phyloP scores from a whole-genome alignment of 2,329 filamentous ascomycete species.

The Fusarium tupiense region DNA sequence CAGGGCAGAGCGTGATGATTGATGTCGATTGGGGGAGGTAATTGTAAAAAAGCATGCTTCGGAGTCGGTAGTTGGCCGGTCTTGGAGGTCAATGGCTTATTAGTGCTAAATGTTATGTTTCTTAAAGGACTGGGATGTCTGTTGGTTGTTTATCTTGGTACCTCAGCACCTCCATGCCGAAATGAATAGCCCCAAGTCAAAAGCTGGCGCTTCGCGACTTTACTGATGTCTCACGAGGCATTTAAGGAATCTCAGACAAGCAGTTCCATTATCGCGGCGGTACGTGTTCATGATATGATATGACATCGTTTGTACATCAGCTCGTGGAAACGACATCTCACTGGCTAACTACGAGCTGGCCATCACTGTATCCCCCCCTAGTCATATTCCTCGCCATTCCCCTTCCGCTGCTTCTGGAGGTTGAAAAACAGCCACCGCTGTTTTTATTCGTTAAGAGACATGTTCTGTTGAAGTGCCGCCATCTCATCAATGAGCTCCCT shows the following conservation, averaged over 20 bases:
- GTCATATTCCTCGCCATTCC: no score
- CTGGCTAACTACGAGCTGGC: not conserved
- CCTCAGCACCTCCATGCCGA: not conserved
- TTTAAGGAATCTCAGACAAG: not conserved
- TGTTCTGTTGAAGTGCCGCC: not conserved
- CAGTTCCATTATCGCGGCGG: not conserved
- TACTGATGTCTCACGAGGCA: no score
- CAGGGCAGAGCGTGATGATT: not conserved
- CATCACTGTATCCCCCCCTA: not conserved
- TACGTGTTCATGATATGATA: not conserved
- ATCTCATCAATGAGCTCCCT: not conserved
- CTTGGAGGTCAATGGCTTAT: not conserved
- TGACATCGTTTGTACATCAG: not conserved
- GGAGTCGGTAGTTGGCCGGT: not conserved
- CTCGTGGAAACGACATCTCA: not conserved
- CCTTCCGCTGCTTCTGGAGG: not conserved
- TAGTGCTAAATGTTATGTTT: not conserved
- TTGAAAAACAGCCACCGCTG: not conserved
- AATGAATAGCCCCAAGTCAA: not conserved
- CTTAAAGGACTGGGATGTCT: not conserved
- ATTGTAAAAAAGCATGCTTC: not conserved
- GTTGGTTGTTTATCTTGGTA: not conserved
- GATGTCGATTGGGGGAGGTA: not conserved
- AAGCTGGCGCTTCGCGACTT: no score
- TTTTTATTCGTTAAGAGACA: not conserved